Evolutionary conservation across 768 basidiomycete genomes (phyloP), one percentile per base, ranked within the genome.

Genomic region (Infundibulicybe gibba): DNA sequence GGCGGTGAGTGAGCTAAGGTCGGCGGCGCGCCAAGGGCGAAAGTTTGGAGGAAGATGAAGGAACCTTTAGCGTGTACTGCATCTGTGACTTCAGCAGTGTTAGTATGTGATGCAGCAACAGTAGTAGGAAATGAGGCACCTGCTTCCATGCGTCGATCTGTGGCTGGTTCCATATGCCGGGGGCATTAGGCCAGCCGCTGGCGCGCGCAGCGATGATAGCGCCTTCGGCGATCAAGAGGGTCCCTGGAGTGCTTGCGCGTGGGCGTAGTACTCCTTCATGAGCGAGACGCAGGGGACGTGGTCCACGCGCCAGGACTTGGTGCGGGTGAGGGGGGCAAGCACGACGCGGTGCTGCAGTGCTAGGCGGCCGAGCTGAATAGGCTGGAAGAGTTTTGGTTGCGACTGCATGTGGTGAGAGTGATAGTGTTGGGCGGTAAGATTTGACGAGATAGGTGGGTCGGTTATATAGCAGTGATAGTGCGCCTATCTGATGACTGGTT

Each of bases 111-210:
- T n/a, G 17, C 11, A 20, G 40, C 25, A 30, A 30, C 21, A 20
- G n/a, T 13, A 25, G 12, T 21, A 37, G 16, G n/a, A n/a, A 49
- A 12, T 9, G 33, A 10, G 63, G 13, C 20, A 75, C 75, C 59
- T 65, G 55, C 54, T 76, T 80, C 82, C 81, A 85, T 0, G 59
- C 73, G 0, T 52, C 52, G 34, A 81, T 66, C 51, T 83, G 81
- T 14, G 72, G 74, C 3, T 63, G 58, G 8, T 54, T 69, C 65
- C 69, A 80, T 30, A 81, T 72, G 0, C 81, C 79, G 0, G 80
- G 79, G 1, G 69, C 62, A 48, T 68, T 54, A 3, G 55, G 45
- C 43, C 56, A 64, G 0, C 68, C 61, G 47, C 67, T 52, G 45
- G 64, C 62, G 25, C 50, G 38, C 15, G 38, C 58, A 44, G 59